These are phyloP conservation scores for Oryza australiensis DNA, from an alignment of 176 grass and related monocot species.

Conservation along the genomic window DNA sequence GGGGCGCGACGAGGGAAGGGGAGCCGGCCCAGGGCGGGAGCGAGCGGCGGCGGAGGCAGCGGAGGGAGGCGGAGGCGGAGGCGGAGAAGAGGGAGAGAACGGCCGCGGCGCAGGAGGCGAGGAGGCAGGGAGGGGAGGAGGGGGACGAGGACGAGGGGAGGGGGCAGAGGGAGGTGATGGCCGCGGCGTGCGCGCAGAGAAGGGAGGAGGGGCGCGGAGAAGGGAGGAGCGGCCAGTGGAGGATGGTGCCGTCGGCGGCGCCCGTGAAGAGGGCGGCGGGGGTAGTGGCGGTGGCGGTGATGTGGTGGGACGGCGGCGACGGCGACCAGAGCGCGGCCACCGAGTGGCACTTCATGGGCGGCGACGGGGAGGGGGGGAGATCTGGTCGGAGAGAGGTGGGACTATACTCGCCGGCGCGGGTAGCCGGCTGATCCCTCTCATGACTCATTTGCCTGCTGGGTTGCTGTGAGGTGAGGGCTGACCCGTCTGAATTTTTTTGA, in stretches of 20 bases:
- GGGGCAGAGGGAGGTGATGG: conserved; percentile 49
- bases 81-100: conserved; percentile 76
- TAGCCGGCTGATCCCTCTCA: background rate
- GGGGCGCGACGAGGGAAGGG: conserved; percentile 51
- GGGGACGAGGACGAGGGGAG: conserved; percentile 17
- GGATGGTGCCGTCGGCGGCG: conserved; percentile 74
- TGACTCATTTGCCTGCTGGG: no score
- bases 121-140: conserved; percentile 25
- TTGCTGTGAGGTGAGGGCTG: no score
- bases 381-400: background rate
- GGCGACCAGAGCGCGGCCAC: conserved; percentile 84
- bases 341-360: conserved; percentile 80
- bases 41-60: conserved; percentile 73
- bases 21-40: conserved; percentile 79
- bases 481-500: no score
- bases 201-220: conserved; percentile 55
- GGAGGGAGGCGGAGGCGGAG: conserved; percentile 36
- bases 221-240: conserved; percentile 59
- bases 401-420: conserved; percentile 6
- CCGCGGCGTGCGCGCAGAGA: conserved; percentile 79
- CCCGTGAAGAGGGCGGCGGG: conserved; percentile 68
- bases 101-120: conserved; percentile 62
- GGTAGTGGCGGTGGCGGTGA: conserved; percentile 52
- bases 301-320: conserved; percentile 68
- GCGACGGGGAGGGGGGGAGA: conserved; percentile 2